Evolutionary conservation across 495 filamentous ascomycete genomes (phyloP), one percentile per base, ranked within the genome.

Genomic region (Wilcoxina mikolae): DNA sequence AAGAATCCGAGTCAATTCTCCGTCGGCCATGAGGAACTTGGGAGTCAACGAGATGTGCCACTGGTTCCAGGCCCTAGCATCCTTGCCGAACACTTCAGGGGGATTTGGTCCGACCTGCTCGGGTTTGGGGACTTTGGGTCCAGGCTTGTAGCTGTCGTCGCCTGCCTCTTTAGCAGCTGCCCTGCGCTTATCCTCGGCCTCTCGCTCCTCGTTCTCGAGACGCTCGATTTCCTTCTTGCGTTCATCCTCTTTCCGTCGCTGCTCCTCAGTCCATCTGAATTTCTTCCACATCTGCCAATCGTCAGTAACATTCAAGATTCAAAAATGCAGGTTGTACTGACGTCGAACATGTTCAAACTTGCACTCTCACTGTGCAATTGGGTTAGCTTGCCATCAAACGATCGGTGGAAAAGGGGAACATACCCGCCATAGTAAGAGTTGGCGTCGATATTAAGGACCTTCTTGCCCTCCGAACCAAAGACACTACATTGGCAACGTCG

Each of bases 1-100:
- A 24, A 66, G 59, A 17, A 65, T 20, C 70, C 95, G 96, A 57
- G 91, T 99, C 68, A 99, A 76, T 73, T 99, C 88, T 67, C 91
- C 91, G 64, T 94, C 94, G 18, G 91, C 85, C 88, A 99, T 96
- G 67, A 99, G 75, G 50, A 99, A 78, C 76, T 99, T 99, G 56
- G 91, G 90, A 43, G 96, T 87, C 59, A 99, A 76, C 66, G 96
- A 93, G 70, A 99, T 90, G 73, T 95, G 96, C 91, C 91, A 99
- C 77, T 99, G 91, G 74, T 99, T 95, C 69, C 64, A 83, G 73
- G 54, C 93, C 78, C 60, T 90, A 84, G 70, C 95, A 93, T 71
- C 95, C 85, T 77, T 94, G 89, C 93, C 61, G 25, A 65, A 65
- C 12, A 56, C 58, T 22, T 53, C 55, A 43, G 62, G 61, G 25